These are phyloP conservation scores for Cladophialophora bantiana DNA, from an alignment of 2,329 filamentous ascomycete genomes.

Conservation along the genomic window DNA sequence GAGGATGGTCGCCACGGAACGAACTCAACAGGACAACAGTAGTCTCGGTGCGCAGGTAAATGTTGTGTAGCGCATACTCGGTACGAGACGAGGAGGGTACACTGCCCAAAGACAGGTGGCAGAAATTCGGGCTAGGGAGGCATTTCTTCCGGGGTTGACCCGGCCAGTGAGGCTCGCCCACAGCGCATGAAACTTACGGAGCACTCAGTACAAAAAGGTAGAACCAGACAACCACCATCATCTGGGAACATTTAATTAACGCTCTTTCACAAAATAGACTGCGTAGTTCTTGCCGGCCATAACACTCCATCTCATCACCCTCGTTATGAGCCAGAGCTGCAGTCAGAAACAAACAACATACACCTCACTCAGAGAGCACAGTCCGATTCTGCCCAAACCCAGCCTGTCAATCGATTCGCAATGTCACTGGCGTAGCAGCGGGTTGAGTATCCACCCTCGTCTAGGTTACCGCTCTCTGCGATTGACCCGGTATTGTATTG, in stretches of 20 bases:
- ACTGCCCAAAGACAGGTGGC: constrained; percentile 19
- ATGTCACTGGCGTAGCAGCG: constrained; percentile 34
- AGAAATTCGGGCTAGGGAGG: background rate
- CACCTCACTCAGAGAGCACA: background rate
- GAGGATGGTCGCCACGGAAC: background rate
- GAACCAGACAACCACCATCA: background rate
- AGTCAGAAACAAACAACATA: background rate
- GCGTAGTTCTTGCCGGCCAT: background rate
- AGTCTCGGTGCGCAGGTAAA: background rate
- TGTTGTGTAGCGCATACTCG: no score
- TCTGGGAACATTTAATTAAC: background rate
- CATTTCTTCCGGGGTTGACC: background rate
- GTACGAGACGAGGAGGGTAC: no score
- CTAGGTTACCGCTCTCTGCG: constrained; percentile 23
- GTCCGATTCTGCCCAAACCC: constrained; percentile 20
- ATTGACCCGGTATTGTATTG: constrained; percentile 38
- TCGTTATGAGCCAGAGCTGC: background rate
- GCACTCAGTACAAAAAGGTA: no score
- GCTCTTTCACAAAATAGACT: background rate
- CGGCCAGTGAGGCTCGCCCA: background rate
- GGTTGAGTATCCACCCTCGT: constrained; percentile 29
- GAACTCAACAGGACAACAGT: background rate
- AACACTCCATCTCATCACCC: background rate
- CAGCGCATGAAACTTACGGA: no score
- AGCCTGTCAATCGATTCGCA: constrained; percentile 37